phyloP scores from a whole-genome alignment of 495 filamentous ascomycete species.

The Trichodelitschia bisporula region DNA sequence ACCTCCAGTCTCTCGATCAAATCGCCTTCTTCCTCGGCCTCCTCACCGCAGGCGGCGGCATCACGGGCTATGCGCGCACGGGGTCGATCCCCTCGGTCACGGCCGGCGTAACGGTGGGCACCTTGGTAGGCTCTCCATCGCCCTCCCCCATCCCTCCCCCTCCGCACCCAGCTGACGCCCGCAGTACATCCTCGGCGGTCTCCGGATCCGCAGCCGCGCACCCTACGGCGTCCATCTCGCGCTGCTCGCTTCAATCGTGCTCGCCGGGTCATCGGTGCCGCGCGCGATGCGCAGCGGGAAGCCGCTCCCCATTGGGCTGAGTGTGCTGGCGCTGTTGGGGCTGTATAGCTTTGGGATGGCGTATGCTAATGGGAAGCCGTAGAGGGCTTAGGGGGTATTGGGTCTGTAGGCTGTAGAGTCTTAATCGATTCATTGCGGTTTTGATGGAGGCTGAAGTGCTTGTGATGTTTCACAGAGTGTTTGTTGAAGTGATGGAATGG shows the following conservation, averaged over 20 bases:
- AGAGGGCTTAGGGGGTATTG: background rate
- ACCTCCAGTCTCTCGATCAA: conserved; percentile 14
- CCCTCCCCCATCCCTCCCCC: background rate
- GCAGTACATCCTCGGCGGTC: conserved; percentile 42
- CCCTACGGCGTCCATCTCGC: conserved; percentile 21
- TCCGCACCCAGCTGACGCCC: background rate
- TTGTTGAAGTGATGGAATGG: too few relatives aligned
- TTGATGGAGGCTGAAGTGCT: too few relatives aligned
- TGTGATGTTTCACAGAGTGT: too few relatives aligned
- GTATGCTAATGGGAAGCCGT: conserved; percentile 11
- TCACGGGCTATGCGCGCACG: conserved; percentile 60
- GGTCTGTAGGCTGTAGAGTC: too few relatives aligned
- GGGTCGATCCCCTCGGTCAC: conserved; percentile 65
- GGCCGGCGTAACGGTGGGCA: conserved; percentile 62
- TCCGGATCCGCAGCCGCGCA: conserved; percentile 30
- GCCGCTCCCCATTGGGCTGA: conserved; percentile 50
- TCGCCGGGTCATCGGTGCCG: conserved; percentile 64
- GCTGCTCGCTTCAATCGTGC: conserved; percentile 46
- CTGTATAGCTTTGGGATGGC: conserved; percentile 35
- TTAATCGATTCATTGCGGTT: too few relatives aligned
- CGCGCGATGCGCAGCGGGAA: conserved; percentile 56
- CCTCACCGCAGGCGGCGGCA: conserved; percentile 68
- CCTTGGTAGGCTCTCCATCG: conserved; percentile 14
- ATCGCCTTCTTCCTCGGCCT: conserved; percentile 54
- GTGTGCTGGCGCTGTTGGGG: conserved; percentile 33